Base-by-base conservation (phyloP, 306 rosid genomes). In the Sindora glabra region DNA sequence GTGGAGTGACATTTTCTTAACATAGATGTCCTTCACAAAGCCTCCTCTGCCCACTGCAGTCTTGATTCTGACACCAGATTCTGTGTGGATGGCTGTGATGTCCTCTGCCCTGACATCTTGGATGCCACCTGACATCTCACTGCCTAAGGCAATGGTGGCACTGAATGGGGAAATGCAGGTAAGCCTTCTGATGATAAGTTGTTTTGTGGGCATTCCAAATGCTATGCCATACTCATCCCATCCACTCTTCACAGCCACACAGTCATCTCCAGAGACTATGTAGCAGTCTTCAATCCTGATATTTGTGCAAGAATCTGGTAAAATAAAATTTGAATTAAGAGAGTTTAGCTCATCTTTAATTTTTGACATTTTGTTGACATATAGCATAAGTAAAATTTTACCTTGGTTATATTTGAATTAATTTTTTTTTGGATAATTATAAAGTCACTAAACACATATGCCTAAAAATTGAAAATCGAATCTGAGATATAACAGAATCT, bases 91-190 rank as follows among this genome's bases (percentile, higher is more conserved):
- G 58, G 92, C 85, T 14, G 76, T 49, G 57, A 87, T 81, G 67
- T 87, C 92, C 54, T 79, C 92, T 0, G 92, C 92, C 51, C 92
- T 79, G 3, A 84, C 89, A 50, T 82, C 92, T 44, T 84, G 80
- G 61, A 87, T 87, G 8, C 94, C 94, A 0, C 96, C 96, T 0
- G 96, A 82, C 94, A 84, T 87, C 56, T 87, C 96, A 51, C 96
- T 87, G 14, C 96, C 96, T 4, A 84, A 64, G 0, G 96, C 96
- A 29, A 87, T 87, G 56, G 82, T 74, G 23, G 96, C 96, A 61
- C 92, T 84, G 62, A 42, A 59, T 14, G 96, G 96, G 5, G 92
- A 87, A 47, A 84, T 82, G 80, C 96, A 84, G 32, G 87, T 87
- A 39, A 87, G 69, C 39, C 89, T 44, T 64, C 94, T 67, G 49